Evolutionary conservation across 352 stramenopile genomes (phyloP), one percentile per base, ranked within the genome.

Genomic region (Phytophthora megakarya): DNA sequence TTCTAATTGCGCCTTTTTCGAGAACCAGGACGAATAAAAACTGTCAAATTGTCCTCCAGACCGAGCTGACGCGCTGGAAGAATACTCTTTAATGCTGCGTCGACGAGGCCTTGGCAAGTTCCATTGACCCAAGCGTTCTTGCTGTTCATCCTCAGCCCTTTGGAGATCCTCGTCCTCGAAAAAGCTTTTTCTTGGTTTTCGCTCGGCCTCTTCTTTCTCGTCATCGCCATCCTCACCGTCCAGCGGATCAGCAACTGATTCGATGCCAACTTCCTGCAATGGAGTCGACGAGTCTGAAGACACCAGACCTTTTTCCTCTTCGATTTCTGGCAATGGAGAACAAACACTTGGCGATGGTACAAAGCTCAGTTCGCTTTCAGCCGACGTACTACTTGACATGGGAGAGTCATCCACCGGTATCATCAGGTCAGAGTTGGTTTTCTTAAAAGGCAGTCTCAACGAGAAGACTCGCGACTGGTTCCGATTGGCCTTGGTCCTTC

Each of bases 11-110:
- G 73, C 63, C 71, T 85, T 92, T 43, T 83, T 83, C 0, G 76
- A 81, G 58, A 86, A 90, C 81, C 77, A 90, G 9, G 80, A 89
- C 26, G 78, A 79, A 70, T 92, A 90, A 66, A 92, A 89, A 25
- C 56, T 84, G 53, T 89, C 81, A 55, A 90, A 88, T 47, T 88
- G 78, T 13, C 61, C 72, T 19, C 75, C 65, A 18, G 70, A 80
- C 37, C 75, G 71, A 49, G 75, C 63, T 18, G 71, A 78, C 9
- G 73, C 67, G 33, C 63, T 86, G 0, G 66, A 85, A 12, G 72
- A 67, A 49, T 73, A 67, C 11, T 65, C 60, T 54, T 78, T 86
- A 38, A 72, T 76, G 42, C 70, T 76, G 3, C 73, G 79, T 1
- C 73, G 79, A 16, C 70, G 70, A 13, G 72, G 69, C 37, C 81